These are phyloP conservation scores for Ceriops tagal DNA, from an alignment of 345 rosid species.

Conservation along the genomic window DNA sequence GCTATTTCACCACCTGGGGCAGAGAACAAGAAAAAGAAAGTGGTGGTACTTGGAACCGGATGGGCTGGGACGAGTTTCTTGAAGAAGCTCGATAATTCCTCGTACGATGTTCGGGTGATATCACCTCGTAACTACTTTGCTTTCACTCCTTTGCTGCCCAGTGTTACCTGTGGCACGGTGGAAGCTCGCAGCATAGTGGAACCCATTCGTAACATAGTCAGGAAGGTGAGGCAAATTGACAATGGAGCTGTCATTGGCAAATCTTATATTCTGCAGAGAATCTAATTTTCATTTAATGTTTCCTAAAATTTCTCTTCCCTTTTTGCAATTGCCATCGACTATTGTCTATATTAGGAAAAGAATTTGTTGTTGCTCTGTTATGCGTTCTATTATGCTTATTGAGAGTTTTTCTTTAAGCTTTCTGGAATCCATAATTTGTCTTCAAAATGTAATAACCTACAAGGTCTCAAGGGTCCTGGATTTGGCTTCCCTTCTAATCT, in stretches of 20 bases:
- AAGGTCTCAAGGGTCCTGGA: too few species aligned
- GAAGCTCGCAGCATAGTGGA: conserved; percentile 96
- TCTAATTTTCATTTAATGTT: background rate
- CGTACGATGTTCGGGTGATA: conserved; percentile 77
- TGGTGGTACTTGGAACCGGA: conserved; percentile 94
- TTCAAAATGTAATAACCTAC: too few species aligned
- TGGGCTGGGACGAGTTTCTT: conserved; percentile 97
- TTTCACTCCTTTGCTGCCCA: conserved; percentile 95
- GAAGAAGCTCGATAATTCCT: conserved; percentile 60
- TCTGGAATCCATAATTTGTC: too few species aligned
- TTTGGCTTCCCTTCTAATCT: too few species aligned
- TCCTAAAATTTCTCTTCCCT: background rate
- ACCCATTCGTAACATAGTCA: conserved; percentile 84
- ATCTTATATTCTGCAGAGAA: background rate
- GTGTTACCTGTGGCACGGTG: conserved; percentile 94
- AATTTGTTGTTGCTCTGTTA: too few species aligned
- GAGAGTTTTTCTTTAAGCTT: too few species aligned
- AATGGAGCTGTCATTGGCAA: background rate
- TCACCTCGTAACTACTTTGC: conserved; percentile 98
- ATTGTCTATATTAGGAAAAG: too few species aligned
- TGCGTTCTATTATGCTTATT: too few species aligned
- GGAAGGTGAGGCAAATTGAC: conserved; percentile 47
- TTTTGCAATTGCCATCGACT: too few species aligned
- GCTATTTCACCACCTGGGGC: conserved; percentile 35
- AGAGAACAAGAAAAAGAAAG: conserved; percentile 70